These are phyloP conservation scores for Aspergillus incahuasiensis DNA, from an alignment of 495 filamentous ascomycete species.

Conservation along the genomic window DNA sequence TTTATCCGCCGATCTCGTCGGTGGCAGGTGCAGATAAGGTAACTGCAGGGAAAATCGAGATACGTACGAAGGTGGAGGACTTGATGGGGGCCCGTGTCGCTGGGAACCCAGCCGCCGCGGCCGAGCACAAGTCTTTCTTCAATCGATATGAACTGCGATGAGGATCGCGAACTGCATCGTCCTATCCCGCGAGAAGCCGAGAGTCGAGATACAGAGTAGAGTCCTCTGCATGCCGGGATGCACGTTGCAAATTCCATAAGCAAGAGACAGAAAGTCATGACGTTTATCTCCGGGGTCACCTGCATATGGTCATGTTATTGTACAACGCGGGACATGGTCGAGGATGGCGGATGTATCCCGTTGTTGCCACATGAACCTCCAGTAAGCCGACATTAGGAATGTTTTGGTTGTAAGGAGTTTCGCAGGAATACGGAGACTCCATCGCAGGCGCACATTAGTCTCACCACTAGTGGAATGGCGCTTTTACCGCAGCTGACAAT, in stretches of 20 bases:
- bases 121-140: too few species aligned
- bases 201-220: too few species aligned
- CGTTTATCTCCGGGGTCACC: background rate
- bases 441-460: background rate
- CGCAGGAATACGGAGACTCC: background rate
- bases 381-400: background rate
- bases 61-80: background rate
- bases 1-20: background rate
- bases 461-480: constrained; percentile 4
- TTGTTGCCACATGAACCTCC: background rate
- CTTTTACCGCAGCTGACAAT: constrained; percentile 14
- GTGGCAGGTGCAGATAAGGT: background rate
- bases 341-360: background rate
- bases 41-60: constrained; percentile 1
- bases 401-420: background rate
- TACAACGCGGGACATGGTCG: background rate
- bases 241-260: background rate
- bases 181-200: background rate
- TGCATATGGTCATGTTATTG: background rate
- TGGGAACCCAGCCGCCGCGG: too few species aligned
- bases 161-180: background rate
- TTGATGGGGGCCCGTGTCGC: too few species aligned
- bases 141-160: background rate
- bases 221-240: background rate
- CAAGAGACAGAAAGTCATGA: background rate